Conservation (phyloP, 306 rosid species). For the Castanopsis chinensis region DNA sequence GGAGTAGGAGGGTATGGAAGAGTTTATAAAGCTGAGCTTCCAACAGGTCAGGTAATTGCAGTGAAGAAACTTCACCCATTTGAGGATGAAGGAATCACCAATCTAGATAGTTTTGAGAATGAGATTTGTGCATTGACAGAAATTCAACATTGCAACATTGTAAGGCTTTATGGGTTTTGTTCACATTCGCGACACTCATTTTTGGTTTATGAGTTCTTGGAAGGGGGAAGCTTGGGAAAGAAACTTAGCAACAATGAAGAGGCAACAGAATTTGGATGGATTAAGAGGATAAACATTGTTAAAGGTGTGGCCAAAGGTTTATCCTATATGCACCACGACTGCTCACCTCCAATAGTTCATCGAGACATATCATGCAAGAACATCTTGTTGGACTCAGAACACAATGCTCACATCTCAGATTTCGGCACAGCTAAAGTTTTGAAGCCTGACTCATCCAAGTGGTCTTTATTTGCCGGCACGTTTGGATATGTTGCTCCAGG, state of each 20-base stretch:
- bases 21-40: conserved; percentile 22
- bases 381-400: conserved; percentile 14
- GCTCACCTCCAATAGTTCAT: conserved; percentile 7
- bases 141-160: too few relatives aligned
- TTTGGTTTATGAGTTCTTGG: too few relatives aligned
- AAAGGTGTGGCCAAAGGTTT: conserved; percentile 15
- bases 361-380: conserved; percentile 27
- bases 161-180: too few relatives aligned
- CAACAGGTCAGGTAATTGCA: conserved; percentile 20
- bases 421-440: conserved; percentile 23
- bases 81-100: not conserved
- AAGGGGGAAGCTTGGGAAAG: too few relatives aligned
- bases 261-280: conserved; percentile 14
- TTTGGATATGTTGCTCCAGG: conserved; percentile 32
- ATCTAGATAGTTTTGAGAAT: conserved; percentile 7
- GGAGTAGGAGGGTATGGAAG: too few relatives aligned
- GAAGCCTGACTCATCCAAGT: conserved; percentile 1
- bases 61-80: conserved; percentile 20
- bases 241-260: not conserved
- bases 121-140: not conserved
- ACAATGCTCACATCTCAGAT: not conserved
- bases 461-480: conserved; percentile 20
- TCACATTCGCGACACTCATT: too few relatives aligned
- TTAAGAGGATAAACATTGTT: conserved; percentile 5
- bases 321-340: too few relatives aligned